Evolutionary conservation across 75 land plant genomes (phyloP), one percentile per base, ranked within the genome.

Genomic region (Pinus albicaulis): DNA sequence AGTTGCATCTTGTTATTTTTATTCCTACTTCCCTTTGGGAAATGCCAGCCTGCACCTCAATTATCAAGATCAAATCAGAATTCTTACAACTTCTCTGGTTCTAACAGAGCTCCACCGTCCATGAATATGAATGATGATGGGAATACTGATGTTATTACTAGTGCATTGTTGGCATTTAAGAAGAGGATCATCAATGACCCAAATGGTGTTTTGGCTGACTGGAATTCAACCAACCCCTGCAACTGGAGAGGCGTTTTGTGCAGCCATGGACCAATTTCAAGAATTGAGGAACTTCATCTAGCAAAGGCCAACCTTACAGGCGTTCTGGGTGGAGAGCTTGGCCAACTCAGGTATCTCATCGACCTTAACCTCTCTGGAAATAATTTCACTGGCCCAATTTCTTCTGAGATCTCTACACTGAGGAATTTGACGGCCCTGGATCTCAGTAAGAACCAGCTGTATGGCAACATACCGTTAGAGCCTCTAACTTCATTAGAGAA

Each of bases 281-380:
- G 20, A 7, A 19, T 64, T 28, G 19, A 16, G 19, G 31, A 64
- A 0, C 68, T 64, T 19, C 31, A 31, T 31, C 68, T 64, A 3
- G 38, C 38, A 1, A 20, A 19, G 19, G 38, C 6, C 17, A 6
- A 19, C 31, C 38, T 64, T 19, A 20, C 16, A 64, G 68, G 68
- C 6, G 38, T 1, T 31, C 11, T 64, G 38, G 85, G 80, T 1
- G 41, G 34, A 38, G 65, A 56, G 6, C 28, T 82, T 22, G 82
- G 84, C 56, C 75, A 57, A 1, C 63, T 82, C 19, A 58, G 24
- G 7, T 34, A 48, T 25, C 82, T 82, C 14, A 28, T 28, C 13
- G 19, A 74, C 24, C 55, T 82, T 34, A 74, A 79, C 38, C 24
- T 85, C 2, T 48, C 77, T 14, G 15, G 62, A 17, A 81, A 82